phyloP scores from a whole-genome alignment of 345 rosid species.

The Jatropha curcas region DNA sequence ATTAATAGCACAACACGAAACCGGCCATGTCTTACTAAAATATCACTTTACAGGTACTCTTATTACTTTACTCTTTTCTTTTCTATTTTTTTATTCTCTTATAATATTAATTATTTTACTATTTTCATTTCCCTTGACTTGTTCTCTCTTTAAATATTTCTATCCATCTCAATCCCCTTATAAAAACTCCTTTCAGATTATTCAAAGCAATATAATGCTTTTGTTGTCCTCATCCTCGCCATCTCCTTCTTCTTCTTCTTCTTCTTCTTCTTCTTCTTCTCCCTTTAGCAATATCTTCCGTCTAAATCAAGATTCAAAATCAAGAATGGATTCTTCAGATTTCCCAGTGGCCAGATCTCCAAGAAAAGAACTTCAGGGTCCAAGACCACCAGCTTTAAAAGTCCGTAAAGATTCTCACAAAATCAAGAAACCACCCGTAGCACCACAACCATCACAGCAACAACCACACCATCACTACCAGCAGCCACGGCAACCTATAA shows the following conservation, averaged over 20 bases:
- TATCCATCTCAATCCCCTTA: neutral
- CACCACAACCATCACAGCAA: conserved; percentile 19
- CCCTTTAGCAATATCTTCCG: too few relatives aligned
- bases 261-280: neutral
- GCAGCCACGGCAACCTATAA: conserved; percentile 59
- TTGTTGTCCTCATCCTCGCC: conserved; percentile 1
- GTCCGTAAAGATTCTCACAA: conserved; percentile 77
- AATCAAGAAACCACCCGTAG: conserved; percentile 70
- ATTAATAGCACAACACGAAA: conserved; percentile 24
- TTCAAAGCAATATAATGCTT: conserved; percentile 16
- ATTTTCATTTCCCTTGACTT: conserved; percentile 31
- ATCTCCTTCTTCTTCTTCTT: neutral
- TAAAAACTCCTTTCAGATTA: neutral
- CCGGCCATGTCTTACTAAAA: conserved; percentile 22
- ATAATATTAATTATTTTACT: too few relatives aligned
- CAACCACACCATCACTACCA: conserved; percentile 26
- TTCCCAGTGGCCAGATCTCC: conserved; percentile 55
- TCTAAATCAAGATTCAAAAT: neutral
- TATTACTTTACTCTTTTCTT: neutral
- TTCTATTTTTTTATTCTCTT: too few relatives aligned
- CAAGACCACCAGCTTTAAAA: conserved; percentile 73
- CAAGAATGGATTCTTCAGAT: conserved; percentile 42
- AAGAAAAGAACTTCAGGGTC: conserved; percentile 71
- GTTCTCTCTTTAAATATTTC: conserved; percentile 19
- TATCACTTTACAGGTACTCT: neutral